phyloP scores from a whole-genome alignment of 192 early-diverging fungal species.

The Umbelopsis sp. region DNA sequence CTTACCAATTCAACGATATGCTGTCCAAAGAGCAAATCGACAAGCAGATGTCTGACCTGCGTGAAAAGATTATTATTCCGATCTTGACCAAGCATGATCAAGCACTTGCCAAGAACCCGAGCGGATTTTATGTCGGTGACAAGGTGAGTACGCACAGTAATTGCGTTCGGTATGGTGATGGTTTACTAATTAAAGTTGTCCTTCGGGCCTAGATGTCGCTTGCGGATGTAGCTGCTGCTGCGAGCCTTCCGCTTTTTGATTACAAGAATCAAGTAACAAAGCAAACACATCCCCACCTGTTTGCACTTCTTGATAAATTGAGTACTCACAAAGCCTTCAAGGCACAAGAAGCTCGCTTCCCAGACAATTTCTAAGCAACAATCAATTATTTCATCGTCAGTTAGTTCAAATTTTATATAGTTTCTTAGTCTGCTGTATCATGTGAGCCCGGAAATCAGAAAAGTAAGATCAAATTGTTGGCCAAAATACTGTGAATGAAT shows the following conservation, averaged over 20 bases:
- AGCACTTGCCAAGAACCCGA: slow-evolving; percentile 49
- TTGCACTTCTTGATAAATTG: background rate
- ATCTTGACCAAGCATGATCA: slow-evolving; percentile 39
- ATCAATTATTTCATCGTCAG: background rate
- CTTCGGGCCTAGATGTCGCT: background rate
- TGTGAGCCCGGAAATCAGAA: too few relatives aligned
- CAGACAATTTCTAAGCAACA: background rate
- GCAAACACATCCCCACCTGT: slow-evolving; percentile 13
- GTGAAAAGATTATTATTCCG: slow-evolving; percentile 13
- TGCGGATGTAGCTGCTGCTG: slow-evolving; percentile 10
- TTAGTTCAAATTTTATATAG: too few relatives aligned
- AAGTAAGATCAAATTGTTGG: too few relatives aligned
- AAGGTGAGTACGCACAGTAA: background rate
- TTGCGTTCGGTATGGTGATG: background rate
- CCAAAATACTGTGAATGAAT: too few relatives aligned
- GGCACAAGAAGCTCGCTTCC: background rate
- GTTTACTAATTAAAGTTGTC: background rate
- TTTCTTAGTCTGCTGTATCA: too few relatives aligned
- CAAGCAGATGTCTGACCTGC: slow-evolving; percentile 3
- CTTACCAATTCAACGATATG: slow-evolving; percentile 3
- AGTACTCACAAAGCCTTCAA: background rate
- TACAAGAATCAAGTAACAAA: slow-evolving; percentile 1
- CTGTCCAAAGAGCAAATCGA: slow-evolving; percentile 3
- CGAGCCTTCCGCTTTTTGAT: background rate
- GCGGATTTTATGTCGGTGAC: slow-evolving; percentile 52